Evolutionary conservation across 2,329 filamentous ascomycete genomes (phyloP).

Genomic region (Aspergillus brasiliensis): DNA sequence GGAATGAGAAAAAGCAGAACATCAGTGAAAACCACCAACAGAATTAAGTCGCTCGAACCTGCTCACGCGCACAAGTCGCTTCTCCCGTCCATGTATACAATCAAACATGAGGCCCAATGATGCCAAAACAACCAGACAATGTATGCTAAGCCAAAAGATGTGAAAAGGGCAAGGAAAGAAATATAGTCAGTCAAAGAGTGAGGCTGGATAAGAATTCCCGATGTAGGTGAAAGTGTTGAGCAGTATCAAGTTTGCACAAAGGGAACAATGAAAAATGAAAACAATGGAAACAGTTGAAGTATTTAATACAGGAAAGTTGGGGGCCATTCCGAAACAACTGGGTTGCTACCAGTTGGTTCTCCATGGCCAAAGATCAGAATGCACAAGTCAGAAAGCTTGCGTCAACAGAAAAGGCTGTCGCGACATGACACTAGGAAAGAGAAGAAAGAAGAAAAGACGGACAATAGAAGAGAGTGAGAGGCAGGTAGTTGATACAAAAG

Average conservation of each 20-base stretch:
- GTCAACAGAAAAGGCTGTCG: not conserved
- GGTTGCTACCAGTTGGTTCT: not conserved
- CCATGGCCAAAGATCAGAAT: not conserved
- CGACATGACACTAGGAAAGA: constrained; percentile 4
- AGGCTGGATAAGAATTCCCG: constrained; percentile 1
- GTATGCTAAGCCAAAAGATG: not conserved
- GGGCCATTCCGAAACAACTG: not conserved
- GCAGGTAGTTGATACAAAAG: constrained; percentile 15
- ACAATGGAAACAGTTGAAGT: not conserved
- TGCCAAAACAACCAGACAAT: not conserved
- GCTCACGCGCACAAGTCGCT: constrained; percentile 6
- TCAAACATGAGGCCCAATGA: not conserved
- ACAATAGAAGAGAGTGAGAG: constrained; percentile 16
- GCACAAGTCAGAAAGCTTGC: not conserved
- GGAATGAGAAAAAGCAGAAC: not conserved
- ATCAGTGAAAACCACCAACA: not conserved
- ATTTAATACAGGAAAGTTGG: constrained; percentile 3
- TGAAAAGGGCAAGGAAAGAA: not conserved
- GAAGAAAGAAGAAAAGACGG: constrained; percentile 1
- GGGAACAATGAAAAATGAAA: not conserved
- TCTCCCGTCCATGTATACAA: constrained; percentile 6
- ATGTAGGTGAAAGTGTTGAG: not conserved
- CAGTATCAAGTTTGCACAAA: not conserved
- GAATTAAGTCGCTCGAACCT: constrained; percentile 10
- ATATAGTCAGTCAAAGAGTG: not conserved